Evolutionary conservation across 164 flowering plant genomes (phyloP).

Genomic region (Aristolochia californica): DNA sequence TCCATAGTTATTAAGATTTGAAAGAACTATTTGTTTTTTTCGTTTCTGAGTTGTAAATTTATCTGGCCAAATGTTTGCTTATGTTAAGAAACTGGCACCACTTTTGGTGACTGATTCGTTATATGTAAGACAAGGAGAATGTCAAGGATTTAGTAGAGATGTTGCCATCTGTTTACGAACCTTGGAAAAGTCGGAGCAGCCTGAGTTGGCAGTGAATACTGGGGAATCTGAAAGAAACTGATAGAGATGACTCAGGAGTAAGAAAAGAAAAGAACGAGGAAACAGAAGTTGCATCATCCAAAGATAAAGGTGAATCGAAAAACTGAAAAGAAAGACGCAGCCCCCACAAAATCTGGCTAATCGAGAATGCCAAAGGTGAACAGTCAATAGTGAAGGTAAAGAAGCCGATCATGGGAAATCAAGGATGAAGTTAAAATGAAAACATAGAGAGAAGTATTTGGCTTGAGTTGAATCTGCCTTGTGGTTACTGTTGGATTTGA

Average conservation of each 20-base stretch:
- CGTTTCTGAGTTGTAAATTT: no score
- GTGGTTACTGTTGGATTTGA: neutral
- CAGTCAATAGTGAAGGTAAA: constrained; percentile 60
- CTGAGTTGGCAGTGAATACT: constrained; percentile 2
- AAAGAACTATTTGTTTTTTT: no score
- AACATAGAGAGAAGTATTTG: constrained; percentile 1
- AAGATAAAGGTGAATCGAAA: constrained; percentile 17
- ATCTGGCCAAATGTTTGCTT: no score
- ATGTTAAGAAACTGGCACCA: no score
- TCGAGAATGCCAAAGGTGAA: constrained; percentile 44
- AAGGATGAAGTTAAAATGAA: constrained; percentile 43
- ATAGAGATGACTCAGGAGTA: constrained; percentile 12
- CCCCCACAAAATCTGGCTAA: constrained; percentile 19
- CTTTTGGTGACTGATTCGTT: no score
- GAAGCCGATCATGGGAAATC: constrained; percentile 61
- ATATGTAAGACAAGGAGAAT: constrained; percentile 13
- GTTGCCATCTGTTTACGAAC: neutral
- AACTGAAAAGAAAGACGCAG: constrained; percentile 8
- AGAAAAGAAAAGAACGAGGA: constrained; percentile 7
- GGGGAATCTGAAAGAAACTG: constrained; percentile 11
- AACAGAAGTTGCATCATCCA: constrained; percentile 6
- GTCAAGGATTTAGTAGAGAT: constrained; percentile 10
- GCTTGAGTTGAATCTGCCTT: neutral
- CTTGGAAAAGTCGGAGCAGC: constrained; percentile 2
- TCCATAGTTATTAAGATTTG: no score